A percentile compares a stretch with the other conserved stretches of the same genome.
Conservation (phyloP, 2,329 filamentous ascomycete species). For the Botrytis elliptica region DNA sequence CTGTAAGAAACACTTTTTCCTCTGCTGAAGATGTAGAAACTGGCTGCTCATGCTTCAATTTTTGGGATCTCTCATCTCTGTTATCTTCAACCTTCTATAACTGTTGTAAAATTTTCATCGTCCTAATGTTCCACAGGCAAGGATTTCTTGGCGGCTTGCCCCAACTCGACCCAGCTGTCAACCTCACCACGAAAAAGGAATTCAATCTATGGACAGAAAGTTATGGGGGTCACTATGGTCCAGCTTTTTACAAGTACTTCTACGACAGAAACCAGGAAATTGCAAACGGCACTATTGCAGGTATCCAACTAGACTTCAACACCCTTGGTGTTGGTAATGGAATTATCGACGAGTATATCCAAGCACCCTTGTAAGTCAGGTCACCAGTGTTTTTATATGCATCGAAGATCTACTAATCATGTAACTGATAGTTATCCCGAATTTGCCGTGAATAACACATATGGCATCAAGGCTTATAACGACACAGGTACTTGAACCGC, state of each 20-base stretch:
- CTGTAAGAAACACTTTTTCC: constrained; percentile 33
- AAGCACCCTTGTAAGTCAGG: constrained; percentile 42
- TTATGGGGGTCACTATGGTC: constrained; percentile 44
- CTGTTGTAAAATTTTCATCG: background rate
- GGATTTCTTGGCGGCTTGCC: constrained; percentile 52
- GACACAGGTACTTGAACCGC: constrained; percentile 25
- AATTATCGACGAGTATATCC: constrained; percentile 60
- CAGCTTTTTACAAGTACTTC: constrained; percentile 54
- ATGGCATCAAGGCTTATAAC: constrained; percentile 35
- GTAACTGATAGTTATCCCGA: constrained; percentile 32
- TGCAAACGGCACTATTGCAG: constrained; percentile 48
- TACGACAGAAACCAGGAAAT: constrained; percentile 60
- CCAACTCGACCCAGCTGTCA: constrained; percentile 36
- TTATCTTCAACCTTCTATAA: background rate
- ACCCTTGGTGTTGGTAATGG: constrained; percentile 69
- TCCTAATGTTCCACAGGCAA: constrained; percentile 39
- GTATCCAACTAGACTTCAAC: constrained; percentile 56
- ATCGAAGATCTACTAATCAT: background rate
- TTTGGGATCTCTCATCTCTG: background rate
- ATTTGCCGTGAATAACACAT: constrained; percentile 50
- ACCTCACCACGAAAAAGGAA: constrained; percentile 28
- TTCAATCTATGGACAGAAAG: constrained; percentile 61
- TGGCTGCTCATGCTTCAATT: background rate
- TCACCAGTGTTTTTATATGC: background rate
- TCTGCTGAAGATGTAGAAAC: background rate